phyloP scores from a whole-genome alignment of 768 basidiomycete species.

The Boletus sp. region DNA sequence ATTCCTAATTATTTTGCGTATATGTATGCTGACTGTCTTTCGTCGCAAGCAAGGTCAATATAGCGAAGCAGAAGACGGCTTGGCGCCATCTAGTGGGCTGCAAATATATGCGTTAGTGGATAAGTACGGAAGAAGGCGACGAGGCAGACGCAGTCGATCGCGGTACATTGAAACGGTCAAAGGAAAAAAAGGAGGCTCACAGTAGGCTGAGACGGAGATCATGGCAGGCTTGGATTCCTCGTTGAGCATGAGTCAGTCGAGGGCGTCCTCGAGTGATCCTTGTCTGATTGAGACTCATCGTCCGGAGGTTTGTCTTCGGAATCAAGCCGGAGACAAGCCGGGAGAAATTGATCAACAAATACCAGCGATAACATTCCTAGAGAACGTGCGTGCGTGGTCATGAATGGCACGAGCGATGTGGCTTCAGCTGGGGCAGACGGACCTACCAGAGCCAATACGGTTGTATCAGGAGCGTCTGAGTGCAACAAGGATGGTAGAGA shows the following conservation, averaged over 20 bases:
- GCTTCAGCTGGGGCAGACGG: constrained; percentile 86
- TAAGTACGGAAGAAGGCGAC: too few relatives aligned
- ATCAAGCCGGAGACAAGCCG: constrained; percentile 55
- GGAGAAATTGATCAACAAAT: not conserved
- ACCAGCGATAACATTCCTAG: not conserved
- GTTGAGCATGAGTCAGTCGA: constrained; percentile 54
- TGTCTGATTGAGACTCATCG: constrained; percentile 43
- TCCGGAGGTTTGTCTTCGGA: constrained; percentile 74
- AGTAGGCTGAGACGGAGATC: constrained; percentile 19
- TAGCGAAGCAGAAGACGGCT: too few relatives aligned
- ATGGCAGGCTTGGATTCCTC: constrained; percentile 13
- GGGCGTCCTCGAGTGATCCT: constrained; percentile 56
- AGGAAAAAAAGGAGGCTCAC: not conserved
- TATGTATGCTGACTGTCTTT: too few relatives aligned
- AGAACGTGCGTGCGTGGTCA: constrained; percentile 73
- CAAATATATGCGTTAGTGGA: too few relatives aligned
- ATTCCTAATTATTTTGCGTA: too few relatives aligned
- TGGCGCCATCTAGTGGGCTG: too few relatives aligned
- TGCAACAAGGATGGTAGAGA: too few relatives aligned
- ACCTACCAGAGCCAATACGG: too few relatives aligned
- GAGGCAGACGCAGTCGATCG: too few relatives aligned
- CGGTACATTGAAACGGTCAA: too few relatives aligned
- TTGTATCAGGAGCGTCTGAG: too few relatives aligned
- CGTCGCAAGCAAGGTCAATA: too few relatives aligned
- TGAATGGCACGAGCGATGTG: constrained; percentile 89